Percentiles rank a stretch among this genome's conserved stretches.
Evolutionary conservation across 2,329 filamentous ascomycete species (phyloP).

Genomic region (Monosporascus cannonballus): DNA sequence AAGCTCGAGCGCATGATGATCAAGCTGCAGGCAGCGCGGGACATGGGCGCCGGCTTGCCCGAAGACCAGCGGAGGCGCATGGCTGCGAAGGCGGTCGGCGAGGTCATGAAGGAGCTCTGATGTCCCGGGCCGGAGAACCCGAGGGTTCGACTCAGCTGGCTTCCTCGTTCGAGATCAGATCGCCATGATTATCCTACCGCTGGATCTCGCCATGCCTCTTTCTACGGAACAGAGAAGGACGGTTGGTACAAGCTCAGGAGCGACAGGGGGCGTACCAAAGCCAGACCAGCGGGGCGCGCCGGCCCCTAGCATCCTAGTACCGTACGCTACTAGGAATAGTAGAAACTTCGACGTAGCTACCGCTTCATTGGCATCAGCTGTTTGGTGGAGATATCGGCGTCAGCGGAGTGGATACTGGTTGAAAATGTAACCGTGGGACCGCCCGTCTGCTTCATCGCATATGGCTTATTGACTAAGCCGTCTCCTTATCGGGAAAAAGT

Average conservation of each 20-base stretch:
- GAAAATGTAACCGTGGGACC: neutral
- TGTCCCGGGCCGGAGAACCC: neutral
- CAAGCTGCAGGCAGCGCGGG: conserved; percentile 55
- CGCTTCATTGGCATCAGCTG: neutral
- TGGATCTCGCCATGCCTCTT: neutral
- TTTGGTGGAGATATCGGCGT: neutral
- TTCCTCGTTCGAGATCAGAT: too few relatives aligned
- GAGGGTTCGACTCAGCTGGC: neutral
- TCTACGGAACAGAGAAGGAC: too few relatives aligned
- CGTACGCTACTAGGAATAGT: too few relatives aligned
- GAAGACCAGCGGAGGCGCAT: conserved; percentile 55
- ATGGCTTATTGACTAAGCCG: too few relatives aligned
- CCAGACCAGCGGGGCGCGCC: too few relatives aligned
- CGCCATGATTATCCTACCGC: neutral
- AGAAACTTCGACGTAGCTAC: neutral
- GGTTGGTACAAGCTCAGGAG: too few relatives aligned
- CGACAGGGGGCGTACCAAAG: too few relatives aligned
- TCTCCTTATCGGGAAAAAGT: too few relatives aligned
- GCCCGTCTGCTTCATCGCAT: neutral
- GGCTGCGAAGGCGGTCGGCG: conserved; percentile 55
- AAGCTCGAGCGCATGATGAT: conserved; percentile 59
- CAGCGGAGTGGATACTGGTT: neutral
- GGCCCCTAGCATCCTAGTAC: too few relatives aligned
- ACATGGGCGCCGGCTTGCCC: conserved; percentile 52
- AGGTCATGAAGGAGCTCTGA: conserved; percentile 57